These are phyloP conservation scores for Sclerotinia spermophila DNA, from an alignment of 2,329 filamentous ascomycete species.

Conservation along the genomic window DNA sequence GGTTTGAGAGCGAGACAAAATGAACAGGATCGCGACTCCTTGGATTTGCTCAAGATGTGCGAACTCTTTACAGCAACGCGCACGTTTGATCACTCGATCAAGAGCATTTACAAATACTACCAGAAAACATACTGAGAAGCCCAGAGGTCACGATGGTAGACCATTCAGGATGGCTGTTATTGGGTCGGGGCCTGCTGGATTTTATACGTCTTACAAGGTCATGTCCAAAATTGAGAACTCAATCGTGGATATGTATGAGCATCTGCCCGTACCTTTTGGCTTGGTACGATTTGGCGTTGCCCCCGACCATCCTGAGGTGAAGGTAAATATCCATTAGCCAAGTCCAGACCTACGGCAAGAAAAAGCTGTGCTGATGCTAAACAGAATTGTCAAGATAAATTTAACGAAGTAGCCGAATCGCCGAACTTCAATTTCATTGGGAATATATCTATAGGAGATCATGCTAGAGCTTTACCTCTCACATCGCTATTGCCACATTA, in stretches of 20 bases:
- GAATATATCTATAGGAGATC: constrained; percentile 73
- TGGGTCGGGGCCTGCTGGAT: constrained; percentile 91
- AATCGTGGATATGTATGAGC: constrained; percentile 92
- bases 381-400: constrained; percentile 92
- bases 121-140: constrained; percentile 30
- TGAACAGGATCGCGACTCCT: constrained; percentile 25
- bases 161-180: constrained; percentile 80
- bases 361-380: constrained; percentile 20
- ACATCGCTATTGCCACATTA: constrained; percentile 73
- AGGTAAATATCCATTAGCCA: constrained; percentile 51
- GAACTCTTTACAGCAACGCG: constrained; percentile 18
- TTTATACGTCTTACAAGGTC: constrained; percentile 86
- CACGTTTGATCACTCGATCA: not conserved
- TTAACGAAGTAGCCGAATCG: constrained; percentile 79
- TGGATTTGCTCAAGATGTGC: constrained; percentile 34
- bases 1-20: constrained; percentile 23
- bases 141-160: constrained; percentile 36
- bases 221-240: constrained; percentile 71
- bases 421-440: constrained; percentile 86
- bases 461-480: constrained; percentile 57
- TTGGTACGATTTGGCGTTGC: constrained; percentile 92
- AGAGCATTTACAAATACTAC: not conserved
- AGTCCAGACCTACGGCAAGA: constrained; percentile 8
- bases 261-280: constrained; percentile 86
- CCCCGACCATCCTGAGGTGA: constrained; percentile 98